A percentile compares a stretch with the other conserved stretches of the same genome.
These are phyloP conservation scores for Pholiota microspora DNA, from an alignment of 768 basidiomycete species.

Conservation along the genomic window DNA sequence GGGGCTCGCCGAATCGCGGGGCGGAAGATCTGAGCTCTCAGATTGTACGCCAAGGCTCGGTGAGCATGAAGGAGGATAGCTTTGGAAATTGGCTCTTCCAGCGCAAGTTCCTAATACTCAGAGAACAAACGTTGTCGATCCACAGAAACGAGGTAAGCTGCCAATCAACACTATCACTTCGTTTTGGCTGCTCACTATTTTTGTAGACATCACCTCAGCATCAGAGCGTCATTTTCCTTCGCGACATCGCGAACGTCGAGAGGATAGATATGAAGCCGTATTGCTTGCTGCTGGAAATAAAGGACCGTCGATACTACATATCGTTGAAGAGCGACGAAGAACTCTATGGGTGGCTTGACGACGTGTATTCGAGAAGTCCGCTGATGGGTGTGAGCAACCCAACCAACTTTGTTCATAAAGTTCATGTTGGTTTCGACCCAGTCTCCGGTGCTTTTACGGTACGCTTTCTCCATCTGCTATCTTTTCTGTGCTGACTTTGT, in stretches of 20 bases:
- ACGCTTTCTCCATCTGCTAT: conserved; percentile 28
- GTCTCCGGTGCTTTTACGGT: conserved; percentile 93
- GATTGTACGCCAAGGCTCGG: conserved; percentile 67
- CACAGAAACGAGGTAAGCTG: conserved; percentile 88
- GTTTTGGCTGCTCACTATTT: not conserved
- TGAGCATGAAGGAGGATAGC: conserved; percentile 92
- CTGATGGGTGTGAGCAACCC: conserved; percentile 92
- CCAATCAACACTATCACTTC: not conserved
- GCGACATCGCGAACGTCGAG: conserved; percentile 84
- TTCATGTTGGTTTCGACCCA: conserved; percentile 97
- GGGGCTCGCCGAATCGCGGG: conserved; percentile 68
- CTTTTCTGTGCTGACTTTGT: conserved; percentile 2
- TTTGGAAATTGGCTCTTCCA: conserved; percentile 91
- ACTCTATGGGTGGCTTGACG: conserved; percentile 98
- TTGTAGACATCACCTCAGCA: conserved; percentile 40
- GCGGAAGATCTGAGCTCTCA: conserved; percentile 36
- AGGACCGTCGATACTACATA: conserved; percentile 77
- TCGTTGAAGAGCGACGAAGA: conserved; percentile 93
- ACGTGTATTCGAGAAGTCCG: conserved; percentile 89
- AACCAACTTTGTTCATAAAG: conserved; percentile 98
- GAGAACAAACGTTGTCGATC: conserved; percentile 73
- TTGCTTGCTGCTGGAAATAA: conserved; percentile 84
- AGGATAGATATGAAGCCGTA: conserved; percentile 94
- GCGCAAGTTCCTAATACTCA: conserved; percentile 86
- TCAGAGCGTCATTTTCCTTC: conserved; percentile 62